These are phyloP conservation scores for Sugiyamaella novakii DNA, from an alignment of 1,139 yeast species.

Conservation along the genomic window DNA sequence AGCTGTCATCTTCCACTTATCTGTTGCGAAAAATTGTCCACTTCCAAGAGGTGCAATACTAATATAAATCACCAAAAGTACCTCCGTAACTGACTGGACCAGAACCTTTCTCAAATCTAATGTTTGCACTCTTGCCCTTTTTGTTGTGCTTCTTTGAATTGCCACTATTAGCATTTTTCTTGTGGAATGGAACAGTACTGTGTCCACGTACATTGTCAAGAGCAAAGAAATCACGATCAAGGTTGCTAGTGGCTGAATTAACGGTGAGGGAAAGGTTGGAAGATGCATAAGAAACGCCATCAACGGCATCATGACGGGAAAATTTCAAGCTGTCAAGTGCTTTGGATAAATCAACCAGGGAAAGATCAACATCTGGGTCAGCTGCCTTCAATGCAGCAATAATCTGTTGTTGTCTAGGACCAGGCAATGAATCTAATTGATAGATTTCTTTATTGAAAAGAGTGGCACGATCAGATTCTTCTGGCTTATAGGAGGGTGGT, in stretches of 20 bases:
- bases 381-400: constrained; percentile 32
- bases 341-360: constrained; percentile 62
- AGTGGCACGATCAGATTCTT: constrained; percentile 40
- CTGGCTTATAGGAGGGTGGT: constrained; percentile 59
- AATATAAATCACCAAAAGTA: constrained; percentile 25
- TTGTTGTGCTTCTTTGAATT: constrained; percentile 73
- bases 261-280: constrained; percentile 33
- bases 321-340: constrained; percentile 76
- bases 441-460: constrained; percentile 76
- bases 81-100: constrained; percentile 24
- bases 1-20: too few species aligned
- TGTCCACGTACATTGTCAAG: constrained; percentile 66
- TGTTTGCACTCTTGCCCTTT: constrained; percentile 77
- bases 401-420: constrained; percentile 72
- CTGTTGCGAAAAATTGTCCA: too few species aligned
- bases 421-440: constrained; percentile 60
- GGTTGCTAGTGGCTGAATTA: constrained; percentile 55
- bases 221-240: constrained; percentile 82
- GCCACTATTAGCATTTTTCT: constrained; percentile 39
- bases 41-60: too few species aligned
- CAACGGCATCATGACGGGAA: constrained; percentile 67
- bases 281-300: constrained; percentile 42
- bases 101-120: constrained; percentile 40
- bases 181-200: constrained; percentile 72
- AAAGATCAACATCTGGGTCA: constrained; percentile 44